Evolutionary conservation across 164 flowering plant genomes (phyloP).

Genomic region (Malania oleifera): DNA sequence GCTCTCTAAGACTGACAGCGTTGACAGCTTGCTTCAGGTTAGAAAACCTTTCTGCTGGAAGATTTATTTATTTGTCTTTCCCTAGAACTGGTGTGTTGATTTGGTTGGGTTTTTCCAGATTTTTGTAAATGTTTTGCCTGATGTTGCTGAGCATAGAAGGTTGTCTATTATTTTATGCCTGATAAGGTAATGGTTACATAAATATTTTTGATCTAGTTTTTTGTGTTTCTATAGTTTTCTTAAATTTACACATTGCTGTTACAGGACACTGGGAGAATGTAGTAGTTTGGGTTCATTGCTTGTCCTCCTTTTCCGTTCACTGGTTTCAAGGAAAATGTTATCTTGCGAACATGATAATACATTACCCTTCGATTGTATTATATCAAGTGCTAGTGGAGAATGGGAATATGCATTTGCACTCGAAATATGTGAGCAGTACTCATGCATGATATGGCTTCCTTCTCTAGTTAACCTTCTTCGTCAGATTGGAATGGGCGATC

Average conservation of each 20-base stretch:
- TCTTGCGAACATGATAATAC: slow-evolving; percentile 13
- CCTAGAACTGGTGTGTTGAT: slow-evolving; percentile 7
- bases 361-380: slow-evolving; percentile 13
- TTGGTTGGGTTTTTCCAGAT: slow-evolving; percentile 32
- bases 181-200: slow-evolving; percentile 48
- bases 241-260: slow-evolving; percentile 11
- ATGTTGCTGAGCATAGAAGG: slow-evolving; percentile 70
- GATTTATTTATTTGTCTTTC: not conserved
- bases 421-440: slow-evolving; percentile 69
- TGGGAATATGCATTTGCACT: slow-evolving; percentile 77
- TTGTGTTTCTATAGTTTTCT: slow-evolving; percentile 5
- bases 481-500: slow-evolving; percentile 22
- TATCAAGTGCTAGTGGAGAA: slow-evolving; percentile 24
- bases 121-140: slow-evolving; percentile 63
- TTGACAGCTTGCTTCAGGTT: slow-evolving; percentile 69
- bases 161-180: slow-evolving; percentile 48
- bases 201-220: not conserved
- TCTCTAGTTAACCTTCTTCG: slow-evolving; percentile 57
- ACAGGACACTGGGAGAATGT: slow-evolving; percentile 66
- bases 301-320: slow-evolving; percentile 65
- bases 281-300: slow-evolving; percentile 61
- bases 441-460: slow-evolving; percentile 83
- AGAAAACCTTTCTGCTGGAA: not conserved
- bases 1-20: slow-evolving; percentile 43
- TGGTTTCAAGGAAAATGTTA: slow-evolving; percentile 38